phyloP scores from a whole-genome alignment of 352 stramenopile species.

The Globisporangium middletonii region DNA sequence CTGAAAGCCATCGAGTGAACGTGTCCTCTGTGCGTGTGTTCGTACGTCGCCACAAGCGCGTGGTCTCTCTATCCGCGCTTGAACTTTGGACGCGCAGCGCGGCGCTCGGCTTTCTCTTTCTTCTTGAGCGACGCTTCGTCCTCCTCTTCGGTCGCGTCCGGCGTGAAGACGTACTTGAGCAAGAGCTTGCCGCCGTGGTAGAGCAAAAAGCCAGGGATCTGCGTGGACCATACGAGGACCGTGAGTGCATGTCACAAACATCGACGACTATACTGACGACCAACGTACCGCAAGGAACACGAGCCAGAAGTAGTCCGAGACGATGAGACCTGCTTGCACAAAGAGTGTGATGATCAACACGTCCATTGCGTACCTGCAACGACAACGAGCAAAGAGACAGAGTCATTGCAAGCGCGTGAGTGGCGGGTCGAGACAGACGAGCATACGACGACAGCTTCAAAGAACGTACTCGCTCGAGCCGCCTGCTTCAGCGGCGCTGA shows the following conservation, averaged over 20 bases:
- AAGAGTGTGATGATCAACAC: slow-evolving; percentile 78
- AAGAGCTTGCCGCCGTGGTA: slow-evolving; percentile 73
- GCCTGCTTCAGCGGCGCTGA: slow-evolving; percentile 71
- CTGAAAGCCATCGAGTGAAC: background rate
- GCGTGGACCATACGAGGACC: background rate
- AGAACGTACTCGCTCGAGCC: slow-evolving; percentile 50
- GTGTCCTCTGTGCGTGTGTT: background rate
- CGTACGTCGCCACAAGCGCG: background rate
- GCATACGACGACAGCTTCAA: background rate
- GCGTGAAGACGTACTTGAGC: slow-evolving; percentile 81
- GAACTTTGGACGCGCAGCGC: slow-evolving; percentile 48
- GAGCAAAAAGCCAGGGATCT: slow-evolving; percentile 78
- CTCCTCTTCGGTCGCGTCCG: slow-evolving; percentile 39
- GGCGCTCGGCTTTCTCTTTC: slow-evolving; percentile 73
- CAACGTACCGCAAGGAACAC: slow-evolving; percentile 62
- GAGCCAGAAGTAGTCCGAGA: slow-evolving; percentile 88
- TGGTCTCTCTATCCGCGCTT: slow-evolving; percentile 25
- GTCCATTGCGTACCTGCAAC: slow-evolving; percentile 71
- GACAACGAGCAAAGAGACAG: background rate
- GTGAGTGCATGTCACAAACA: background rate
- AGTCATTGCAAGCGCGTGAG: slow-evolving; percentile 3
- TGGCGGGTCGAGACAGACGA: slow-evolving; percentile 6
- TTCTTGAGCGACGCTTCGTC: slow-evolving; percentile 58
- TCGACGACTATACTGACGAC: too few relatives aligned
- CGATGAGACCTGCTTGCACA: slow-evolving; percentile 63